Conservation (phyloP, 1,284 basidiomycete species). For the Cutaneotrichosporon sp. region DNA sequence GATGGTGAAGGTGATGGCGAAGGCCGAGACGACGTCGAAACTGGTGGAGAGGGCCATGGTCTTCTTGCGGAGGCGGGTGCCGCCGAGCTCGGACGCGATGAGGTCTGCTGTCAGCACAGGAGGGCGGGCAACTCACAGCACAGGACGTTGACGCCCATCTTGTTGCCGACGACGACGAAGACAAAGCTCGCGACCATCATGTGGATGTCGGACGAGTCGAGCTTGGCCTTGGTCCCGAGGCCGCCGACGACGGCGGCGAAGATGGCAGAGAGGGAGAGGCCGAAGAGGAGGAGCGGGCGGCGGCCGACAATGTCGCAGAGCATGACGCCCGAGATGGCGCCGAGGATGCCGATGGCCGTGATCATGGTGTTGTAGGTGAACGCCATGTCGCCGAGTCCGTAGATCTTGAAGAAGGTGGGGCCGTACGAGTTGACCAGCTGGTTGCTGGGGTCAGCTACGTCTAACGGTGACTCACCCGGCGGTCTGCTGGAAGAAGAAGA, state of each 20-base stretch:
- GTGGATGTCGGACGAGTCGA: constrained; percentile 9
- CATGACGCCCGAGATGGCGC: constrained; percentile 10
- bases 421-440: constrained; percentile 30
- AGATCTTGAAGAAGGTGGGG: constrained; percentile 24
- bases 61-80: constrained; percentile 28
- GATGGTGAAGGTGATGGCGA: constrained; percentile 18
- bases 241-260: constrained; percentile 27
- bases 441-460: constrained; percentile 1
- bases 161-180: constrained; percentile 24
- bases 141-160: constrained; percentile 24
- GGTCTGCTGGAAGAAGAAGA: constrained; percentile 25
- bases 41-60: constrained; percentile 13
- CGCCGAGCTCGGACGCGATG: constrained; percentile 26
- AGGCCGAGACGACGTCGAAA: constrained; percentile 21
- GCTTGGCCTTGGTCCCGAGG: neutral
- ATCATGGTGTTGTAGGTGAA: constrained; percentile 30
- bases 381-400: constrained; percentile 25
- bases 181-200: constrained; percentile 28
- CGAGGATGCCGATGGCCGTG: constrained; percentile 17
- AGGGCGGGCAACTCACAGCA: constrained; percentile 12
- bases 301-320: constrained; percentile 25
- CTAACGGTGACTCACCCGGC: constrained; percentile 15
- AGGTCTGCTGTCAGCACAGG: constrained; percentile 11
- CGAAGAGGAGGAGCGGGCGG: constrained; percentile 19
- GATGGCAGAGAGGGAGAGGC: constrained; percentile 21